phyloP scores from a whole-genome alignment of 495 filamentous ascomycete species.

The Penicillium bialowiezense region DNA sequence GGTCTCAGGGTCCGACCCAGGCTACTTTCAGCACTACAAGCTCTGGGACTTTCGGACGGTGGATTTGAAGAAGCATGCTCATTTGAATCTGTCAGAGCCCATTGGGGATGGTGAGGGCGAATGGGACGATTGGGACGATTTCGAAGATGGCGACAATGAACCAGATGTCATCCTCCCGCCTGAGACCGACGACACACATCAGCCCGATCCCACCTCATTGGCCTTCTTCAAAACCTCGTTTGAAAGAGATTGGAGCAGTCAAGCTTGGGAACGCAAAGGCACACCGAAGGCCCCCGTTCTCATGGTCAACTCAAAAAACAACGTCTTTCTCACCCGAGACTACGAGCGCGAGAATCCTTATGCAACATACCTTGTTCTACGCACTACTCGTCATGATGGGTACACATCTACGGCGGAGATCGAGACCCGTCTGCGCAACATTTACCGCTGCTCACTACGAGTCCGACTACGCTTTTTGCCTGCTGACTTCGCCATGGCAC shows the following conservation, averaged over 20 bases:
- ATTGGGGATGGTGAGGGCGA: conserved; percentile 41
- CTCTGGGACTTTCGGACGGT: conserved; percentile 65
- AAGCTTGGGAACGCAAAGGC: conserved; percentile 54
- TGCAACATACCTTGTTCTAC: conserved; percentile 58
- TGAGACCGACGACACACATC: background rate
- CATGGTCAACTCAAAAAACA: conserved; percentile 63
- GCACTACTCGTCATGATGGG: conserved; percentile 51
- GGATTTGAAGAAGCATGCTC: conserved; percentile 15
- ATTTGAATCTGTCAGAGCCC: conserved; percentile 18
- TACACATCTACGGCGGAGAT: conserved; percentile 67
- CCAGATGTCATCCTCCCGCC: conserved; percentile 29
- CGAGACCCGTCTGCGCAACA: conserved; percentile 50
- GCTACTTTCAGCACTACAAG: conserved; percentile 61
- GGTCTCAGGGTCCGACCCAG: conserved; percentile 34
- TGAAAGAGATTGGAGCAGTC: conserved; percentile 54
- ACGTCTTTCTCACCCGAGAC: conserved; percentile 58
- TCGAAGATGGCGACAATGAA: conserved; percentile 15
- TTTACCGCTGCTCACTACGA: conserved; percentile 60
- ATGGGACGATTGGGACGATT: conserved; percentile 13
- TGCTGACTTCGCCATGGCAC: conserved; percentile 6
- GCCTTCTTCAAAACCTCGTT: conserved; percentile 37
- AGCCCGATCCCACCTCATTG: conserved; percentile 12
- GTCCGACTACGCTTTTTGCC: conserved; percentile 49
- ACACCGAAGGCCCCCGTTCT: conserved; percentile 39
- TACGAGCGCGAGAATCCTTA: conserved; percentile 13